Conservation (phyloP, 441 rosid genomes). For the Flueggea neowawraea region DNA sequence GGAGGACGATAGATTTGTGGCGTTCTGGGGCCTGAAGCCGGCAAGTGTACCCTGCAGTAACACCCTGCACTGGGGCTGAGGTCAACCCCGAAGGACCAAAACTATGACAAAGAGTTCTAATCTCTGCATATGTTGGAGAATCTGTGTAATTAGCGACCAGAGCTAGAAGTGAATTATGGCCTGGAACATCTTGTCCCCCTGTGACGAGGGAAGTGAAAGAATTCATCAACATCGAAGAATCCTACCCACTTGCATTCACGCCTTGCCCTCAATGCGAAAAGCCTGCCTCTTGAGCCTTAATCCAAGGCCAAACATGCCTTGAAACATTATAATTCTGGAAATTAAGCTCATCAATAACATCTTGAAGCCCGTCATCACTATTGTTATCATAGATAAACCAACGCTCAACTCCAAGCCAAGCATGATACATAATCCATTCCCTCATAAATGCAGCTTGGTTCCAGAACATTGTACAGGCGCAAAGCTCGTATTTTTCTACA, state of each 20-base stretch:
- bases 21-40: slow-evolving; percentile 84
- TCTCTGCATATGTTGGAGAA: slow-evolving; percentile 52
- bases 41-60: slow-evolving; percentile 85
- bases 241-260: slow-evolving; percentile 85
- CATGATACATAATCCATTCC: slow-evolving; percentile 89
- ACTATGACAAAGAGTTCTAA: slow-evolving; percentile 84
- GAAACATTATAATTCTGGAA: slow-evolving; percentile 58
- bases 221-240: slow-evolving; percentile 95
- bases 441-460: slow-evolving; percentile 78
- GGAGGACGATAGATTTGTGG: slow-evolving; percentile 82
- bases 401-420: slow-evolving; percentile 90
- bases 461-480: slow-evolving; percentile 97
- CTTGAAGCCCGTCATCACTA: slow-evolving; percentile 66
- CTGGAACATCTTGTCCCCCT: slow-evolving; percentile 31
- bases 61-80: slow-evolving; percentile 63
- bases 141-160: slow-evolving; percentile 68
- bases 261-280: slow-evolving; percentile 86
- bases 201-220: slow-evolving; percentile 66
- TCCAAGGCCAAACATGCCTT: slow-evolving; percentile 94
- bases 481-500: slow-evolving; percentile 45
- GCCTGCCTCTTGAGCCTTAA: slow-evolving; percentile 96
- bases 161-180: slow-evolving; percentile 49
- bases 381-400: slow-evolving; percentile 97
- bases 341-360: slow-evolving; percentile 55
- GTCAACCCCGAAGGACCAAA: slow-evolving; percentile 91